Evolutionary conservation across 768 basidiomycete genomes (phyloP).

Genomic region (Phaffia tasmanica): DNA sequence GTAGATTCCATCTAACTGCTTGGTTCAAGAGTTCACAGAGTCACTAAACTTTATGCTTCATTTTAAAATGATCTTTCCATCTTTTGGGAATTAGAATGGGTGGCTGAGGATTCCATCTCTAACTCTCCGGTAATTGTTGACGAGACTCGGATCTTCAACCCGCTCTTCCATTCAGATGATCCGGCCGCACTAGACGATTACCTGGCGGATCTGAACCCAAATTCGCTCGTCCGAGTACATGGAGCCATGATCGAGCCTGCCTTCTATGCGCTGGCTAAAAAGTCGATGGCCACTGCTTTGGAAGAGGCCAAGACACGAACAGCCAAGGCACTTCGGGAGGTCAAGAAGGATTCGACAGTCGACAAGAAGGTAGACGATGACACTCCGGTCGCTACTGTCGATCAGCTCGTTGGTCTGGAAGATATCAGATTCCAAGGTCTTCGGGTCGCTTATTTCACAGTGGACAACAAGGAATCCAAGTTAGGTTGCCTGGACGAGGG

Average conservation of each 20-base stretch:
- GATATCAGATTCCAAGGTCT: slow-evolving; percentile 93
- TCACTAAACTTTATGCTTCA: not conserved
- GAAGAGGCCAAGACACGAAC: slow-evolving; percentile 48
- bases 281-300: slow-evolving; percentile 53
- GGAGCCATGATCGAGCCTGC: slow-evolving; percentile 79
- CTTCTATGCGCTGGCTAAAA: slow-evolving; percentile 72
- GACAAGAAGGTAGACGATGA: slow-evolving; percentile 26
- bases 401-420: slow-evolving; percentile 78
- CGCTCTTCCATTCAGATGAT: slow-evolving; percentile 86
- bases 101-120: slow-evolving; percentile 45
- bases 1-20: not conserved
- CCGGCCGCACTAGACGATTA: slow-evolving; percentile 65
- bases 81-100: slow-evolving; percentile 16
- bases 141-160: slow-evolving; percentile 85
- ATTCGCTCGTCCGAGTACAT: slow-evolving; percentile 67
- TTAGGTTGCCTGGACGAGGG: slow-evolving; percentile 54
- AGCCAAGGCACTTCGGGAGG: slow-evolving; percentile 30
- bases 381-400: slow-evolving; percentile 61
- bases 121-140: slow-evolving; percentile 73
- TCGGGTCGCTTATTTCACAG: slow-evolving; percentile 84
- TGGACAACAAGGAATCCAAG: slow-evolving; percentile 68
- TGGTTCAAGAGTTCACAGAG: not conserved
- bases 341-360: slow-evolving; percentile 7
- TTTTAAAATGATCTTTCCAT: not conserved
- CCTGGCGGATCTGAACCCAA: slow-evolving; percentile 65